Conservation (phyloP, 108 stramenopile genomes). For the Cyclotella sp. region DNA sequence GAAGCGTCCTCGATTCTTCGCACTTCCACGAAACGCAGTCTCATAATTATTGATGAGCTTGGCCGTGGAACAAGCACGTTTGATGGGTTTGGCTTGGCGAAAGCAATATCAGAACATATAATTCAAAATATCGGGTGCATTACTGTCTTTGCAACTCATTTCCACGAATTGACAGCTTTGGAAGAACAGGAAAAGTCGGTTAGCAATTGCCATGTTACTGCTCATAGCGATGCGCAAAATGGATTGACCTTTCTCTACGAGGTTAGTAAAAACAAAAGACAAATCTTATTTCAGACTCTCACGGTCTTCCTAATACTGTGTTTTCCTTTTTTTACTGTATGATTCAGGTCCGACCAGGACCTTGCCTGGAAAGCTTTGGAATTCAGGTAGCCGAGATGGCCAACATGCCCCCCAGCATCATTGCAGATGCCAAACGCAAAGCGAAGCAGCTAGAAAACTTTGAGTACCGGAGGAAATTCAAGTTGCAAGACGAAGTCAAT, state of each 20-base stretch:
- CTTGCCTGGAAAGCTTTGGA: slow-evolving; percentile 95
- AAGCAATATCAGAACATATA: slow-evolving; percentile 95
- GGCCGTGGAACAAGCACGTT: slow-evolving; percentile 97
- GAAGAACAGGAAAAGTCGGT: slow-evolving; percentile 64
- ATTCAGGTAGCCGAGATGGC: slow-evolving; percentile 98
- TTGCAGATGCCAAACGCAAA: slow-evolving; percentile 94
- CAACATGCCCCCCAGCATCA: slow-evolving; percentile 83
- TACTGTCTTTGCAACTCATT: slow-evolving; percentile 98
- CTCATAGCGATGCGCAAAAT: slow-evolving; percentile 63
- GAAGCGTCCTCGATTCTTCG: slow-evolving; percentile 94
- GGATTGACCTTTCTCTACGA: slow-evolving; percentile 86
- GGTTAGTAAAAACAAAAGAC: slow-evolving; percentile 34
- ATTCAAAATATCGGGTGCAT: slow-evolving; percentile 78
- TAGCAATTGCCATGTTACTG: slow-evolving; percentile 93
- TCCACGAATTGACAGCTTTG: slow-evolving; percentile 95
- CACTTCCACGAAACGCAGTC: slow-evolving; percentile 84
- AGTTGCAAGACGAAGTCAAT: slow-evolving; percentile 30
- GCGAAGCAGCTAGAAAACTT: slow-evolving; percentile 90
- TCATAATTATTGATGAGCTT: slow-evolving; percentile 99
- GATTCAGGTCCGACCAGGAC: slow-evolving; percentile 80
- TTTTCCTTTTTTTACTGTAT: background rate
- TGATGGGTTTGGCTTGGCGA: slow-evolving; percentile 98
- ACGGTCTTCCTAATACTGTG: slow-evolving; percentile 6
- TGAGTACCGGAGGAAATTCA: slow-evolving; percentile 60
- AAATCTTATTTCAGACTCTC: slow-evolving; percentile 12